phyloP scores from a whole-genome alignment of 306 rosid species.

The Cicer cuneatum region DNA sequence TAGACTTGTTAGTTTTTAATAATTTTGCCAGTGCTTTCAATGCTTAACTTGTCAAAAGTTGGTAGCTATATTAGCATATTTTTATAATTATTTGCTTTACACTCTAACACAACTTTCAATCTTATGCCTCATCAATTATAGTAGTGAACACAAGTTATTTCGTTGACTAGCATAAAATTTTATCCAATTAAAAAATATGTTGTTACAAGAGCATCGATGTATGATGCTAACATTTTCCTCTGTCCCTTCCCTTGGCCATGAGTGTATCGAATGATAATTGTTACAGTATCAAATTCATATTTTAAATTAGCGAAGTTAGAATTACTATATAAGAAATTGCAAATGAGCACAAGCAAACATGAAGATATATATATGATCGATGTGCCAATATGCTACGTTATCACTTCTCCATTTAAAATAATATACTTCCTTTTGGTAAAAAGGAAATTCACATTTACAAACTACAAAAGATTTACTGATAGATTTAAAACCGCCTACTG shows the following conservation, averaged over 20 bases:
- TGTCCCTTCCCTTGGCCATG: neutral
- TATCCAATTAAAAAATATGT: neutral
- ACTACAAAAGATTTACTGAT: slow-evolving; percentile 22
- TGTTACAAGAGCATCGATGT: neutral
- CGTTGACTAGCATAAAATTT: neutral
- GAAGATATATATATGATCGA: slow-evolving; percentile 1
- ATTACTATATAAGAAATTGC: neutral
- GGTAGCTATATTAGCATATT: too few relatives aligned
- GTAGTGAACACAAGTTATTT: too few relatives aligned
- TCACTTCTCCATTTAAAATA: slow-evolving; percentile 7
- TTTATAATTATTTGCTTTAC: too few relatives aligned
- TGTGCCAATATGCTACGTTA: slow-evolving; percentile 19
- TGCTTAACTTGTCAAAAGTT: too few relatives aligned
- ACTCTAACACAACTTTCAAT: too few relatives aligned
- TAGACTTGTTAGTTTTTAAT: too few relatives aligned
- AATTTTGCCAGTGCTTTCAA: too few relatives aligned
- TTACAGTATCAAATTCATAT: neutral
- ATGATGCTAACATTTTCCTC: neutral
- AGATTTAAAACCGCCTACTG: slow-evolving; percentile 7
- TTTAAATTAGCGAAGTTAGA: neutral
- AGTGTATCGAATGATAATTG: neutral
- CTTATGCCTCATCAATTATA: too few relatives aligned
- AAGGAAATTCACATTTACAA: slow-evolving; percentile 34
- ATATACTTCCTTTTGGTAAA: slow-evolving; percentile 17
- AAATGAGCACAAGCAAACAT: slow-evolving; percentile 7